Evolutionary conservation across 495 filamentous ascomycete genomes (phyloP).

Genomic region (Bathelium albidoporum): DNA sequence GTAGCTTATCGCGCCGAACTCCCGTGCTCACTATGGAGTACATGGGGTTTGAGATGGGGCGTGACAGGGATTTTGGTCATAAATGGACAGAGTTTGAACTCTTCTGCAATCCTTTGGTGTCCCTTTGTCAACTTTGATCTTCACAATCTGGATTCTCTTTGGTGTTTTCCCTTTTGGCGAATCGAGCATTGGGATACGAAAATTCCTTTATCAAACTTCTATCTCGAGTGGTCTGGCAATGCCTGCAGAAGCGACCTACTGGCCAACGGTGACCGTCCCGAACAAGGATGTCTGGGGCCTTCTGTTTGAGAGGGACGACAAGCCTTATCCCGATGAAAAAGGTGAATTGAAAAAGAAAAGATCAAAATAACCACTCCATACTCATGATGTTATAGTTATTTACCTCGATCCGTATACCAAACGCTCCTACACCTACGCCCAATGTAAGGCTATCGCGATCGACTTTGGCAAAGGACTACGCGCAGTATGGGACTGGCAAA

Average conservation of each 20-base stretch:
- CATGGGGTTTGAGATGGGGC: not conserved
- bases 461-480: slow-evolving; percentile 75
- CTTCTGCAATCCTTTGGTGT: too few species aligned
- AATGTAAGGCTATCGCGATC: slow-evolving; percentile 52
- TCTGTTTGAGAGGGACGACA: slow-evolving; percentile 67
- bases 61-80: too few species aligned
- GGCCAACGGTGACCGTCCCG: slow-evolving; percentile 49
- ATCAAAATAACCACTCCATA: not conserved
- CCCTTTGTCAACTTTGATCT: too few species aligned
- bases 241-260: slow-evolving; percentile 46
- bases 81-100: too few species aligned
- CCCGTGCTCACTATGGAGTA: too few species aligned
- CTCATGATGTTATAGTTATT: slow-evolving; percentile 46
- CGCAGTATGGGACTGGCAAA: slow-evolving; percentile 64
- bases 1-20: too few species aligned
- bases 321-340: slow-evolving; percentile 56
- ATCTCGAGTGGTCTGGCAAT: slow-evolving; percentile 27
- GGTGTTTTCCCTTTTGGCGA: too few species aligned
- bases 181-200: too few species aligned
- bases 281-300: slow-evolving; percentile 60
- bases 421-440: slow-evolving; percentile 64
- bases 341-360: slow-evolving; percentile 28
- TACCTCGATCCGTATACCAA: slow-evolving; percentile 66
- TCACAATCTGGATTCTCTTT: too few species aligned
- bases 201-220: too few species aligned